Percentiles rank a stretch among this genome's conserved stretches.
phyloP scores from a whole-genome alignment of 768 basidiomycete species.

The Mycena maculata region DNA sequence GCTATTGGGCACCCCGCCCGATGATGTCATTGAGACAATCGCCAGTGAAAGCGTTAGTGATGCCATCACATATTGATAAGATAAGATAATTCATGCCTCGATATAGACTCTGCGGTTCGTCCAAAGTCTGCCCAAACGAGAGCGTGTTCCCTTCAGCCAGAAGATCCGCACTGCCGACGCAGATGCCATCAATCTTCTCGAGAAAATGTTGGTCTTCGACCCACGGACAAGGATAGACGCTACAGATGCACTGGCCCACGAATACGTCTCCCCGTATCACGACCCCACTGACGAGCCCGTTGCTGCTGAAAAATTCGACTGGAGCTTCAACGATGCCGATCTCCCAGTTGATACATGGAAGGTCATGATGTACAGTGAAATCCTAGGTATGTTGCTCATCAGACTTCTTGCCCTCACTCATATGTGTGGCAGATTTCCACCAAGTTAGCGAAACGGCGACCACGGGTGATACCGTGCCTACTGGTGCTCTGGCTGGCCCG shows the following conservation, averaged over 20 bases:
- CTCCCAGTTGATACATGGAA: slow-evolving; percentile 99
- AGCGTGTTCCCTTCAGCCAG: slow-evolving; percentile 94
- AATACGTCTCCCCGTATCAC: slow-evolving; percentile 97
- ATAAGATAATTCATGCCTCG: slow-evolving; percentile 27
- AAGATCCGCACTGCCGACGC: slow-evolving; percentile 92
- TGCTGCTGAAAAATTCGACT: slow-evolving; percentile 95
- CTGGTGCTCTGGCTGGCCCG: slow-evolving; percentile 78
- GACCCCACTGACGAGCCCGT: slow-evolving; percentile 98
- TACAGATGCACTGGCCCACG: slow-evolving; percentile 87
- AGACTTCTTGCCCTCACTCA: not conserved
- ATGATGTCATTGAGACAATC: slow-evolving; percentile 99
- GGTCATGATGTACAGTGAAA: slow-evolving; percentile 99
- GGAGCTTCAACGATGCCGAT: slow-evolving; percentile 99
- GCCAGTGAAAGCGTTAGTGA: slow-evolving; percentile 89
- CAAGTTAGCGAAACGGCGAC: slow-evolving; percentile 71
- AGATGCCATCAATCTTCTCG: slow-evolving; percentile 92
- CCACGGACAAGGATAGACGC: slow-evolving; percentile 97
- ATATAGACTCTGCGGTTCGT: slow-evolving; percentile 95
- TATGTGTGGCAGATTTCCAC: slow-evolving; percentile 72
- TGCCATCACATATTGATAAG: slow-evolving; percentile 10
- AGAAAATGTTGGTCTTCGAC: slow-evolving; percentile 99
- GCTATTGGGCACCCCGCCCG: slow-evolving; percentile 96
- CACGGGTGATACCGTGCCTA: slow-evolving; percentile 62
- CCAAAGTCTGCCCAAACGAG: slow-evolving; percentile 96
- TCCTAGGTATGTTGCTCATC: slow-evolving; percentile 72